Base-by-base conservation (phyloP, 108 stramenopile genomes). In the Stephanodiscus triporus region DNA sequence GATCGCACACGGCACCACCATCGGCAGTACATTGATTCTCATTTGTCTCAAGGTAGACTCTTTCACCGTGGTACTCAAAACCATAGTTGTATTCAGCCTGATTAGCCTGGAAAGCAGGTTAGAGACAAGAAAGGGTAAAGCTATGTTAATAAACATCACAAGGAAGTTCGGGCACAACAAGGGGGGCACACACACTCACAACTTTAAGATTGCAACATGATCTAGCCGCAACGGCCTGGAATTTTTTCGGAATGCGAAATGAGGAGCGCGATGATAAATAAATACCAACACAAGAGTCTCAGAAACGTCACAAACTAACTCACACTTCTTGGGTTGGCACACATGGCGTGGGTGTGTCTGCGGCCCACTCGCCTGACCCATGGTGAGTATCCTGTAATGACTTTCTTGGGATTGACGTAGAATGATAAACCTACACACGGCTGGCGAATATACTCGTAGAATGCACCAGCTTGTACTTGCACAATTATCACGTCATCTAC, bases 371-470 rank as follows among this genome's bases (percentile, higher is more conserved):
- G 30, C 27, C 13, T 20, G 9, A 64, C 17, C n/a, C 32, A 22
- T 0, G 29, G 3, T 42, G 57, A 29, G 20, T 59, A 61, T 49
- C 79, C 79, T 42, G 68, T 75, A 9, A 82, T 63, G 4, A 88
- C 83, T 37, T 70, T 84, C 56, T 75, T 76, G 13, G 84, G 82
- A 56, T 88, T 60, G 10, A 72, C 47, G 27, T 76, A 84, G 40
- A 89, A 91, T 19, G 74, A 55, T 43, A 78, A 72, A 9, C 85
- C 37, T 4, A 87, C 84, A 63, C 88, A 89, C 0, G 86, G 79
- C 6, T 80, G 82, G 0, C 74, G 75, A 26, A 88, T 66, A 58
- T 92, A 88, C 70, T 91, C 91, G 38, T 83, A 91, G 51, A 79
- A 86, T 3, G 85, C 58, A 37, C 80, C 85, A 24, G 66, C 72